phyloP scores from a whole-genome alignment of 2,329 filamentous ascomycete species.

The Botrytis hyacinthi region DNA sequence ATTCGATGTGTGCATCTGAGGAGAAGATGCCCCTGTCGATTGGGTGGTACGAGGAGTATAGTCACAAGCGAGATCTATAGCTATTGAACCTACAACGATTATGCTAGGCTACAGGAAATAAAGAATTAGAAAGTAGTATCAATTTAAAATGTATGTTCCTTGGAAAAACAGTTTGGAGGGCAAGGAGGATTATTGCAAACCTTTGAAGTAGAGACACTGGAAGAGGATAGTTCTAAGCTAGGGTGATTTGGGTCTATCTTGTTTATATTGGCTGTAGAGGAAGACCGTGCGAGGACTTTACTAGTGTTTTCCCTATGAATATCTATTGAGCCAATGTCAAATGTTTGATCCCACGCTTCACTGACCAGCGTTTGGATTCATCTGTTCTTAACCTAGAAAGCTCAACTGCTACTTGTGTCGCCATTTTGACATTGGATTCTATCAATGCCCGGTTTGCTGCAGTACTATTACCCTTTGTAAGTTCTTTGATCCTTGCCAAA shows the following conservation, averaged over 20 bases:
- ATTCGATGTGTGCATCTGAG: conserved; percentile 72
- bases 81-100: conserved; percentile 87
- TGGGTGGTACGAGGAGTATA: conserved; percentile 45
- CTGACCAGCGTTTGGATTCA: neutral
- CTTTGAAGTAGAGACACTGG: neutral
- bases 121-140: neutral
- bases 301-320: neutral
- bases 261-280: neutral
- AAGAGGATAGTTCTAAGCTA: neutral
- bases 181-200: conserved; percentile 5
- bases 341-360: neutral
- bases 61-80: conserved; percentile 84
- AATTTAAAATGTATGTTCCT: neutral
- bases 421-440: conserved; percentile 63
- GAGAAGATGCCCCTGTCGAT: conserved; percentile 40
- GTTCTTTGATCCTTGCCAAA: conserved; percentile 64
- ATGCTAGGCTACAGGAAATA: conserved; percentile 48
- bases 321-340: conserved; percentile 7
- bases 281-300: neutral
- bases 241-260: neutral
- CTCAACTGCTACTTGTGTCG: conserved; percentile 63
- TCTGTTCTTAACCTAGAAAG: conserved; percentile 22
- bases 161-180: neutral
- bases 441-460: conserved; percentile 63
- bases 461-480: conserved; percentile 62